phyloP scores from a whole-genome alignment of 2,329 filamentous ascomycete species.

The Metarhizium guizhouense region DNA sequence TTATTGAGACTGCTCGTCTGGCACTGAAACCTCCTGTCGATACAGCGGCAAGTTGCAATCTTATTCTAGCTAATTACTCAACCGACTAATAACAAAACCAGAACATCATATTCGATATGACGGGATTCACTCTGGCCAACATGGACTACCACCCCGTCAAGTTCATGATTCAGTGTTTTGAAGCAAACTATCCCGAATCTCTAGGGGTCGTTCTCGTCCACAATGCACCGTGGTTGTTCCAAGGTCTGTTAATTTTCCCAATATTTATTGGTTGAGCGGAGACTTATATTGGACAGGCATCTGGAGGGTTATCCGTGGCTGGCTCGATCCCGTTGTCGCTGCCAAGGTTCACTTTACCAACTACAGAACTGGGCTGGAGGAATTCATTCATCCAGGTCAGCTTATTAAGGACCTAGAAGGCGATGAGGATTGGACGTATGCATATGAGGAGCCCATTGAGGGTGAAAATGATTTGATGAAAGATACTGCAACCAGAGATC shows the following conservation, averaged over 20 bases:
- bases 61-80: not conserved
- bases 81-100: conserved; percentile 23
- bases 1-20: conserved; percentile 90
- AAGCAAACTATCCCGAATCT: conserved; percentile 95
- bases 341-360: conserved; percentile 91
- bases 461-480: conserved; percentile 74
- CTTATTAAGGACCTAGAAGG: conserved; percentile 82
- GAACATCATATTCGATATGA: conserved; percentile 96
- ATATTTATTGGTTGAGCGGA: not conserved
- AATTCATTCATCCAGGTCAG: conserved; percentile 61
- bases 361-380: conserved; percentile 65
- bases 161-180: conserved; percentile 99
- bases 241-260: conserved; percentile 46
- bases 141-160: conserved; percentile 98
- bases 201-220: conserved; percentile 86
- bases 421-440: conserved; percentile 74
- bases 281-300: conserved; percentile 48
- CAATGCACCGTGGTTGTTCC: conserved; percentile 95
- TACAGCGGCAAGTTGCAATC: conserved; percentile 64
- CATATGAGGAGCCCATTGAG: conserved; percentile 65
- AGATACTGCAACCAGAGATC: conserved; percentile 52
- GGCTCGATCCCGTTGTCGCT: conserved; percentile 94
- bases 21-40: conserved; percentile 72
- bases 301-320: conserved; percentile 90
- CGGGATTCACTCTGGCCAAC: conserved; percentile 83